phyloP scores from a whole-genome alignment of 345 rosid species.

The Acer campestre region DNA sequence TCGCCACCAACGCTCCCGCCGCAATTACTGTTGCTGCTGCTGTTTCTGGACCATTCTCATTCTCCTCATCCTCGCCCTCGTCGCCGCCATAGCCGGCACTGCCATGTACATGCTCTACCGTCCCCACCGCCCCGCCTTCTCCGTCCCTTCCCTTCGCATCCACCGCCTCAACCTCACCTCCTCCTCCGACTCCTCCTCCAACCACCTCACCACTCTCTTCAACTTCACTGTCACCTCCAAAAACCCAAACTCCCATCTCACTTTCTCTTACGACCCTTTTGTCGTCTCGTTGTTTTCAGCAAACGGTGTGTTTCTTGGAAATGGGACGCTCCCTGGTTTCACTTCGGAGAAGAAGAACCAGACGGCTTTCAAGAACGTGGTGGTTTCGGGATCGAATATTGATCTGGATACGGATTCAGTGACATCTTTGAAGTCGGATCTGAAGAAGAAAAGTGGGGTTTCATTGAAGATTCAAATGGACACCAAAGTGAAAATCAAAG shows the following conservation, averaged over 20 bases:
- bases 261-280: conserved; percentile 71
- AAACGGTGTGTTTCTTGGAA: conserved; percentile 56
- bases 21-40: conserved; percentile 78
- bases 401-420: conserved; percentile 78
- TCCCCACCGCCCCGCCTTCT: conserved; percentile 74
- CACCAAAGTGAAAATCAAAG: conserved; percentile 63
- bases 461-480: conserved; percentile 57
- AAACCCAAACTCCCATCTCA: conserved; percentile 79
- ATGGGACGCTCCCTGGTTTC: conserved; percentile 74
- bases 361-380: conserved; percentile 58
- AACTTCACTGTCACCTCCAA: conserved; percentile 75
- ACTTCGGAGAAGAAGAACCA: conserved; percentile 54
- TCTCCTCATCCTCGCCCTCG: conserved; percentile 58
- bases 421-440: conserved; percentile 65
- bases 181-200: conserved; percentile 61
- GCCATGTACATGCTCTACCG: conserved; percentile 77
- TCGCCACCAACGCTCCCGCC: conserved; percentile 53
- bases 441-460: conserved; percentile 55
- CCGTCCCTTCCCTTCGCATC: conserved; percentile 73
- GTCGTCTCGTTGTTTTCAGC: conserved; percentile 40
- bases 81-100: conserved; percentile 67
- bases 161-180: conserved; percentile 70
- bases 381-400: conserved; percentile 43
- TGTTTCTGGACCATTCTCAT: conserved; percentile 83
- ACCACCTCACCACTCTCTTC: conserved; percentile 65